Base-by-base conservation (phyloP, 768 basidiomycete genomes). In the Arthromyces matolae region DNA sequence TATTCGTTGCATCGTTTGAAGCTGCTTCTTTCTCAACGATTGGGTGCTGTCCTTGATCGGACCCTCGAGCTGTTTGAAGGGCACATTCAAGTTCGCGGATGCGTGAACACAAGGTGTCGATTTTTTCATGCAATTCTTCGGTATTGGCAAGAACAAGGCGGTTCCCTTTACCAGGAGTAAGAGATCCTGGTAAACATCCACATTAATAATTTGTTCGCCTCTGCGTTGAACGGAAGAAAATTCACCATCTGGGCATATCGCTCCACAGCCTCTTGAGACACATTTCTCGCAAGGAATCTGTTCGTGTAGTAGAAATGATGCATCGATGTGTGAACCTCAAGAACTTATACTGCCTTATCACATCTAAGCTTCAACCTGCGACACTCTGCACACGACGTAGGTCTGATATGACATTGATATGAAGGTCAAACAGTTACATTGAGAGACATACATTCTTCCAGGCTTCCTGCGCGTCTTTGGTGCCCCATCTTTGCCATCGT, bases 241-340 rank as follows among this genome's bases (percentile, higher is more conserved):
- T 60, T 35, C 54, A 83, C 87, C 87, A 47, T 83, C 79, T n/a
- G 87, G 87, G 65, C 87, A 90, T 47, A 89, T 84, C 14, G 79
- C 70, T 19, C 79, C 80, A 58, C 86, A 89, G 27, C 87, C 87
- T 58, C 86, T 73, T 48, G 83, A 83, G 19, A 78, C 77, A 59
- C 88, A 90, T 61, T 81, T 88, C 64, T 84, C 83, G 66, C 87
- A 90, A 9, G 87, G 87, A 27, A 88, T 74, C 85, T 89, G 55
- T 20, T 46, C 36, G n/a, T 4, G 31, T 9, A 13, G 6, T 6
- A 19, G 20, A 12, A 12, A 16, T 39, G 8, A 35, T 22, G 13
- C 12, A 13, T n/a, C 27, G 31, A 5, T 32, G 8, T 22, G n/a
- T 10, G 8, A 27, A 36, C 24, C 20, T 14, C 1, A 4, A 8